Evolutionary conservation across 345 rosid species (phyloP).

Genomic region (Eucalyptus virginea): DNA sequence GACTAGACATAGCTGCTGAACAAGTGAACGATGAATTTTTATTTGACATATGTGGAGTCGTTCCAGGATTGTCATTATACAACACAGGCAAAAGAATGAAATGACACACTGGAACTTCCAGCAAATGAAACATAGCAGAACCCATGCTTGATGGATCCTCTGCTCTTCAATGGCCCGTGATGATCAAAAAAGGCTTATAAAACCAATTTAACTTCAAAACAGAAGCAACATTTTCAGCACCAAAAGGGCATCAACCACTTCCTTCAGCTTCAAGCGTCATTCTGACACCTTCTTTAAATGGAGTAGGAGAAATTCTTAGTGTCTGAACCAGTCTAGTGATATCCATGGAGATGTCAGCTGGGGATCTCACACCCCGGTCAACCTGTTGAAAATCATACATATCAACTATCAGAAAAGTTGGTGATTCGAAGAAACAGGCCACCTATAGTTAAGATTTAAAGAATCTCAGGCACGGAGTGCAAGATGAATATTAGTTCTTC

Average conservation of each 20-base stretch:
- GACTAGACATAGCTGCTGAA: neutral
- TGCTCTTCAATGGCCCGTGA: neutral
- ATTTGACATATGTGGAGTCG: neutral
- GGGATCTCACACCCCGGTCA: conserved; percentile 67
- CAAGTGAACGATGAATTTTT: neutral
- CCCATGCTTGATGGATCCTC: neutral
- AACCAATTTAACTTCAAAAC: neutral
- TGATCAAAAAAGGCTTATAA: neutral
- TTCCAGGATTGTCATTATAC: neutral
- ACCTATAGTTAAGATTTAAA: neutral
- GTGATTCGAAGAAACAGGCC: neutral
- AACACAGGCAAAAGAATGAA: neutral
- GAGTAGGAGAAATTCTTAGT: conserved; percentile 34
- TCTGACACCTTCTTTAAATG: conserved; percentile 56
- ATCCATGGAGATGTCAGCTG: conserved; percentile 90
- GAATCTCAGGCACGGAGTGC: neutral
- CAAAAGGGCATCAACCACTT: neutral
- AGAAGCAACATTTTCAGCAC: neutral
- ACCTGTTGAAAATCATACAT: conserved; percentile 22
- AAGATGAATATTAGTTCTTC: neutral
- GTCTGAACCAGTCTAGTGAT: conserved; percentile 49
- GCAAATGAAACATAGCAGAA: neutral
- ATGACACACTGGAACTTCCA: neutral
- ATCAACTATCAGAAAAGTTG: neutral
- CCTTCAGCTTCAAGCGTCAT: conserved; percentile 42